A percentile compares a stretch with the other conserved stretches of the same genome.
Conservation (phyloP, 139 green algal species). For the Eudorina sp. region DNA sequence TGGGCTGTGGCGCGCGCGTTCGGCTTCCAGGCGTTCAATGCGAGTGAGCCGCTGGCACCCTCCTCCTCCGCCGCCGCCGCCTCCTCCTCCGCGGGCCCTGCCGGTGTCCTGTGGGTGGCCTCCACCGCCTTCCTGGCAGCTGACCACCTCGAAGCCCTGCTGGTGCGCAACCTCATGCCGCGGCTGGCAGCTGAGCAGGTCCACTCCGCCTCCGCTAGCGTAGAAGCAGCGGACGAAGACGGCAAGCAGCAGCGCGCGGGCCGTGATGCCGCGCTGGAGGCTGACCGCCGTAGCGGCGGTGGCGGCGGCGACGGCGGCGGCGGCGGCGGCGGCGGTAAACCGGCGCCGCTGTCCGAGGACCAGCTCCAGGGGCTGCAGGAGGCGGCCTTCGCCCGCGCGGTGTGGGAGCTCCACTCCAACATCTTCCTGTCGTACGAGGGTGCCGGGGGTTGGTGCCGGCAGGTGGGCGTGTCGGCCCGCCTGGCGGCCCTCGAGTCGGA, state of each 20-base stretch:
- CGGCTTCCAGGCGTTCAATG: constrained; percentile 55
- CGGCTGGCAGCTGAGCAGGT: neutral
- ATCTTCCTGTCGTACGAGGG: constrained; percentile 44
- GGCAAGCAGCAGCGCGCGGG: neutral
- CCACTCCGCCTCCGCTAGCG: too few relatives aligned
- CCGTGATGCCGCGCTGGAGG: neutral
- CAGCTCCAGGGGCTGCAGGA: neutral
- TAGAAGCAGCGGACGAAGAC: neutral
- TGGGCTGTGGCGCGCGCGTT: constrained; percentile 24
- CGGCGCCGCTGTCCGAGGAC: neutral
- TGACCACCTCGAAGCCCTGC: constrained; percentile 37
- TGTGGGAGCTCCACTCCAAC: constrained; percentile 36
- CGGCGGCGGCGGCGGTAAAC: neutral
- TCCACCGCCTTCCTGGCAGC: constrained; percentile 47
- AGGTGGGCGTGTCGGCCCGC: constrained; percentile 8
- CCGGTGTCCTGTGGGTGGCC: constrained; percentile 25
- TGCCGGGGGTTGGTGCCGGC: neutral
- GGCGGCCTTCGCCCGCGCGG: constrained; percentile 3
- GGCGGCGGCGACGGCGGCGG: neutral
- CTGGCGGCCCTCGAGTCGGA: neutral
- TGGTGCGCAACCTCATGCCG: constrained; percentile 29
- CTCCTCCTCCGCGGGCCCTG: too few relatives aligned
- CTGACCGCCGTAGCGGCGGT: neutral
- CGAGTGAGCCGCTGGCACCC: neutral
- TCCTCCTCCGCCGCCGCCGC: neutral